Evolutionary conservation across 306 rosid genomes (phyloP), one percentile per base, ranked within the genome.

Genomic region (apple (Malus domestica)): DNA sequence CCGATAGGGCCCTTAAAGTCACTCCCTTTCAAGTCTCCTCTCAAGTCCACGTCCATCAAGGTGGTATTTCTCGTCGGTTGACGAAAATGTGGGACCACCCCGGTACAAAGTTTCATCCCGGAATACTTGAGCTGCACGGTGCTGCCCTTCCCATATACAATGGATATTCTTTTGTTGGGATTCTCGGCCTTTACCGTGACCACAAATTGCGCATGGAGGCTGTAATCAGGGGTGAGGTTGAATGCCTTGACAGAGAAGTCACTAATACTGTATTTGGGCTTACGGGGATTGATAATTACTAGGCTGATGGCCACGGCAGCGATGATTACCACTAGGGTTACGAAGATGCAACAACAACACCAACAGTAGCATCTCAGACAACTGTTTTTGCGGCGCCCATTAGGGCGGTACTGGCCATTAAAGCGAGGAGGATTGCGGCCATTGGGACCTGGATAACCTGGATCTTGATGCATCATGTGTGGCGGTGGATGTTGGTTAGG

Each of bases 101-200:
- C 85, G 7, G 72, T 32, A 57, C 79, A 67, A 10, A 91, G 40
- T 55, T 9, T 2, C 1, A 83, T 4, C 4, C 76, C 84, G 3
- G 73, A 72, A 66, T 86, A 91, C 25, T n/a, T 6, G 18, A 64
- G 68, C 44, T 32, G 35, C 40, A 64, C 23, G 40, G 23, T 64
- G 44, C 68, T 32, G 6, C 9, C 27, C 16, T 78, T 7, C 2
- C 84, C 90, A 64, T 86, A 85, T 9, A 49, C 15, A 46, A 91
- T 71, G 6, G 80, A 82, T 46, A 91, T 63, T 0, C 18, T 20
- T 25, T 73, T 16, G 72, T 89, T 91, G 7, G 88, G 88, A 71
- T 91, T 91, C 3, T 75, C 61, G 3, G 89, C 85, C 30, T 76
- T 76, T 9, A 89, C 81, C 27, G 49, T 61, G 27, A 84, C 54